Evolutionary conservation across 2,329 filamentous ascomycete species (phyloP).

Genomic region (Paraconiothyrium sp.): DNA sequence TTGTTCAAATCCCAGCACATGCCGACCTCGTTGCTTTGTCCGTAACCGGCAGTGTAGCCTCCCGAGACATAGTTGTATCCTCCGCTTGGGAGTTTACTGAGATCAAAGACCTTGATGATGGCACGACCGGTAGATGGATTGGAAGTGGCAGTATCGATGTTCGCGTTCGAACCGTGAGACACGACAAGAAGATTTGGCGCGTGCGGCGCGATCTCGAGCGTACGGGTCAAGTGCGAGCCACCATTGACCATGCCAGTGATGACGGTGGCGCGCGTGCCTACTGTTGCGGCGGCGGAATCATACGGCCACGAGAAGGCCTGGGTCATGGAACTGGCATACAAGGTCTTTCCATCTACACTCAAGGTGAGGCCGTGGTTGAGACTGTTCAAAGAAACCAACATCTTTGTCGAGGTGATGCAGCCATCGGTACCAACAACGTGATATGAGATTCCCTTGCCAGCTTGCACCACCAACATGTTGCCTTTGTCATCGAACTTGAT

Average conservation of each 20-base stretch:
- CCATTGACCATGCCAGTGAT: constrained; percentile 65
- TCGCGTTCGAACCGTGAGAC: constrained; percentile 69
- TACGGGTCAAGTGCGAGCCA: constrained; percentile 71
- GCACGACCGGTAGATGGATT: constrained; percentile 65
- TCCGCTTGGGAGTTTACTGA: constrained; percentile 51
- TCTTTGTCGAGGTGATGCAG: constrained; percentile 44
- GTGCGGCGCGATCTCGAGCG: constrained; percentile 67
- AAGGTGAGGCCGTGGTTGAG: constrained; percentile 63
- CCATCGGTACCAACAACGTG: constrained; percentile 40
- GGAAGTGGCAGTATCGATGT: constrained; percentile 66
- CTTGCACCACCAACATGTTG: constrained; percentile 47
- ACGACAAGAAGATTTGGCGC: constrained; percentile 68
- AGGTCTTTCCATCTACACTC: constrained; percentile 56
- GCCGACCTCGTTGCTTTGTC: constrained; percentile 76
- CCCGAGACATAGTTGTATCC: constrained; percentile 61
- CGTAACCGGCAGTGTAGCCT: constrained; percentile 67
- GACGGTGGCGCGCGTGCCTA: constrained; percentile 63
- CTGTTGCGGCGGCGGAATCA: constrained; percentile 59
- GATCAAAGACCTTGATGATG: constrained; percentile 70
- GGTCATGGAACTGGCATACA: constrained; percentile 65
- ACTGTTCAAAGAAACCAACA: constrained; percentile 41
- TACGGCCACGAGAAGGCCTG: constrained; percentile 72
- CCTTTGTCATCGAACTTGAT: constrained; percentile 44
- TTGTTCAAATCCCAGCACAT: constrained; percentile 55
- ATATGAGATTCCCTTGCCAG: constrained; percentile 46